These are phyloP conservation scores for Botryobasidium botryosum DNA, from an alignment of 768 basidiomycete species.

Conservation along the genomic window DNA sequence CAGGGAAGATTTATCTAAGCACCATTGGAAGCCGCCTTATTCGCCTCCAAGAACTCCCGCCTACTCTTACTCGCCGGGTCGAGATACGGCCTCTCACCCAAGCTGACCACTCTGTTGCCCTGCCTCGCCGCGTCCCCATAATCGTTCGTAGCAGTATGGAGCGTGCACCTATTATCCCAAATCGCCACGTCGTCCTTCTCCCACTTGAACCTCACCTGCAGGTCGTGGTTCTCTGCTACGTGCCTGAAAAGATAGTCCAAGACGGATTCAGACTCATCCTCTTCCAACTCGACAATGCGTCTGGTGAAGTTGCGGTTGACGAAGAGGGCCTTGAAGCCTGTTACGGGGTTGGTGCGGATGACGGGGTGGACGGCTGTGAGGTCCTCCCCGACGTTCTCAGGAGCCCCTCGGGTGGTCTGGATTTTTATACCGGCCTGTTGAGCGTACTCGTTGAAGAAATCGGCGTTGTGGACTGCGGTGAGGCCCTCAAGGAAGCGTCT, in stretches of 20 bases:
- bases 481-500: conserved; percentile 39
- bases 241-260: conserved; percentile 20
- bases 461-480: conserved; percentile 36
- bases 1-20: not conserved
- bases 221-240: conserved; percentile 17
- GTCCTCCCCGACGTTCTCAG: conserved; percentile 32
- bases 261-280: conserved; percentile 20
- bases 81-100: conserved; percentile 37
- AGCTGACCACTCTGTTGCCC: conserved; percentile 36
- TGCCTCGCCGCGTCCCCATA: conserved; percentile 22
- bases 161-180: conserved; percentile 22
- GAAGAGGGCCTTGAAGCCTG: conserved; percentile 23
- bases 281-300: conserved; percentile 21
- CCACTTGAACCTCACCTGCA: conserved; percentile 24
- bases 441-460: no score
- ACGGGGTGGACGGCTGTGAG: conserved; percentile 38
- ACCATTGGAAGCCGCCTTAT: no score
- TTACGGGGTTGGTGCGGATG: conserved; percentile 40
- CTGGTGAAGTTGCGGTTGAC: conserved; percentile 22
- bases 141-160: conserved; percentile 24
- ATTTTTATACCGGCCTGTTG: no score
- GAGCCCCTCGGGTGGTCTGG: no score
- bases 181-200: conserved; percentile 19
- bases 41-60: conserved; percentile 20
- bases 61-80: conserved; percentile 26